Base-by-base conservation (phyloP, 2,329 filamentous ascomycete genomes). In the Aphanoascus verrucosus region DNA sequence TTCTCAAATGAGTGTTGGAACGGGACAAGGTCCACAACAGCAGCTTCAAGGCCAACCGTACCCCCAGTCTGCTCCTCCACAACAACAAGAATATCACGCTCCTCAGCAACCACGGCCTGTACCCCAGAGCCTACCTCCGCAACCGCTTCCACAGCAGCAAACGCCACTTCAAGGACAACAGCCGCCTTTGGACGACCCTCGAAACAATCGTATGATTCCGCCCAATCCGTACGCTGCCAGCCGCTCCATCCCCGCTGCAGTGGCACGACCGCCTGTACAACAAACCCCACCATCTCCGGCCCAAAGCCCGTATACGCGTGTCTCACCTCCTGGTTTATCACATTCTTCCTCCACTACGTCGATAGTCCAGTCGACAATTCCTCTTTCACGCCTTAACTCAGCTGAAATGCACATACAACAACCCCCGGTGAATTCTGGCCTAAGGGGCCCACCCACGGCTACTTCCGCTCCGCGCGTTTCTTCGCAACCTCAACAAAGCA, bases 41-140 rank as follows among this genome's bases (percentile, higher is more conserved):
- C 69, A 72, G 48, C 76, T 77, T 58, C 68, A 69, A 40, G 74
- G 77, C 48, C 71, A 74, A 50, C 68, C 74, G 32, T 80, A 80
- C 58, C 68, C 79, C 32, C 68, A 78, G 57, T 69, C 69, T 37
- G 20, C 73, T 72, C 60, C 63, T 32, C 58, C 63, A 40, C 64
- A 63, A 38, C 62, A 62, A 34, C 58, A 59, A 20, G 55, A 60
- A 32, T 60, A 55, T 37, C 54, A 35, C 35, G 56, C 20, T 43
- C 55, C 34, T 52, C 59, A 53, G 31, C 55, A 48, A 37, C 20
- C 42, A 23, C 58, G 47, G 37, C 56, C 32, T 17, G 48, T 49
- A 34, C 57, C 56, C 50, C 57, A 60, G 49, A 52, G 57, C 46
- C 56, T 45, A 51, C 55, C 44, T 35, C 50, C 41, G 43, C 34